Conservation (phyloP, 1,284 basidiomycete genomes). For the Pseudozyma pruni region DNA sequence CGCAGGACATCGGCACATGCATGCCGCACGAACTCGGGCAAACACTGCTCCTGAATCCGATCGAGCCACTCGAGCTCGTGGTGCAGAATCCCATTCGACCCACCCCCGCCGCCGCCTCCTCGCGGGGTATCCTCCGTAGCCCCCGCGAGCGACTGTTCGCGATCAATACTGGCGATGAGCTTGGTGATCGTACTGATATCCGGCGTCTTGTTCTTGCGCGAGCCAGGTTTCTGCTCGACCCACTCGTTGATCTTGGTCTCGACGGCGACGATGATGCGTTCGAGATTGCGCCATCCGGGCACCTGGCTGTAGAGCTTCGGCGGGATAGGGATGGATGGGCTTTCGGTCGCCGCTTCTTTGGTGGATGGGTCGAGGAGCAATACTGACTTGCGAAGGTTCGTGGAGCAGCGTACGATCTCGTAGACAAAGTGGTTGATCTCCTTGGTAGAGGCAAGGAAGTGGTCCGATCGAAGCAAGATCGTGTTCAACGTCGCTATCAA, state of each 20-base stretch:
- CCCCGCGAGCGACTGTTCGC: conserved; percentile 46
- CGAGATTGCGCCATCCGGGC: conserved; percentile 44
- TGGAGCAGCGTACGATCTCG: conserved; percentile 51
- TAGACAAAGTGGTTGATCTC: conserved; percentile 57
- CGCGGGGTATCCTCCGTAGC: conserved; percentile 18
- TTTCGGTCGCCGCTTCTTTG: background rate
- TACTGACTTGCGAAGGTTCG: conserved; percentile 32
- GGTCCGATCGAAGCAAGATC: conserved; percentile 50
- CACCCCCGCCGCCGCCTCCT: background rate
- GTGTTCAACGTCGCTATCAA: conserved; percentile 51
- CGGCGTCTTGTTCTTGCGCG: conserved; percentile 25
- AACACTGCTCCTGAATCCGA: conserved; percentile 45
- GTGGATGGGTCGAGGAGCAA: conserved; percentile 25
- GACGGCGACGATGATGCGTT: conserved; percentile 42
- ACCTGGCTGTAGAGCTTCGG: conserved; percentile 34
- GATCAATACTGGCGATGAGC: conserved; percentile 51
- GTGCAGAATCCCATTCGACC: conserved; percentile 4
- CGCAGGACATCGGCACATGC: conserved; percentile 38
- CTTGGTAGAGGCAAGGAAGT: conserved; percentile 39
- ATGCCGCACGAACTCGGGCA: conserved; percentile 43
- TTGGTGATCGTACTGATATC: conserved; percentile 42
- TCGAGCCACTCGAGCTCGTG: conserved; percentile 51
- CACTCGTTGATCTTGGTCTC: conserved; percentile 44
- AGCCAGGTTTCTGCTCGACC: conserved; percentile 34
- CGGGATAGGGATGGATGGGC: conserved; percentile 16